phyloP scores from a whole-genome alignment of 805 yeast genomes.

The Myxozyma monticola region DNA sequence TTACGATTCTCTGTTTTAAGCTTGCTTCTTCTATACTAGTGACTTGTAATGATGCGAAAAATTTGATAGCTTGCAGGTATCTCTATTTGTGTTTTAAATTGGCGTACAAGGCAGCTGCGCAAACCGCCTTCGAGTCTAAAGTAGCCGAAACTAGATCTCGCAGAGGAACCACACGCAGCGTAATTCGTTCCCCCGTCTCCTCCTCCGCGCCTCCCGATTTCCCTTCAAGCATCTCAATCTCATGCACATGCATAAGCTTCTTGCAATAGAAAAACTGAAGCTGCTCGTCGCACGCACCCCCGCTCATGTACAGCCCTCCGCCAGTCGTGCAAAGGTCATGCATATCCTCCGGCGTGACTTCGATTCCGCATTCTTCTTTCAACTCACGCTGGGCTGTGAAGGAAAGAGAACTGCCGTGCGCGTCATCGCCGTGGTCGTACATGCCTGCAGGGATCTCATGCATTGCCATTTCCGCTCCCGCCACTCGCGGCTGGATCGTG shows the following conservation, averaged over 20 bases:
- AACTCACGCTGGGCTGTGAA: constrained; percentile 36
- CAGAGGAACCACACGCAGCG: constrained; percentile 15
- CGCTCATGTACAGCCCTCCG: constrained; percentile 28
- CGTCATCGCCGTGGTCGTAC: constrained; percentile 29
- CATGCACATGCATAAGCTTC: constrained; percentile 14
- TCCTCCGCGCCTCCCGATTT: constrained; percentile 20
- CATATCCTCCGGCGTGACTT: constrained; percentile 26
- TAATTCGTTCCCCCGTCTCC: constrained; percentile 24
- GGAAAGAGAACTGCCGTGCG: constrained; percentile 26
- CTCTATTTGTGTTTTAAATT: not conserved
- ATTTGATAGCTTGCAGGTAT: too few relatives aligned
- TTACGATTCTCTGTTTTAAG: constrained; percentile 13
- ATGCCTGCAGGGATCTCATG: constrained; percentile 37
- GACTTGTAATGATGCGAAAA: too few relatives aligned
- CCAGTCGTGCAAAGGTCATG: constrained; percentile 17
- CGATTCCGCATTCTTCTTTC: constrained; percentile 36
- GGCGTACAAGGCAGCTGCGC: constrained; percentile 15
- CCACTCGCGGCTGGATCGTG: constrained; percentile 34
- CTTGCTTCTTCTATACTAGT: not conserved
- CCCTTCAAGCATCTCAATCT: constrained; percentile 18
- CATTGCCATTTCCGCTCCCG: constrained; percentile 30
- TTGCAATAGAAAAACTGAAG: constrained; percentile 25
- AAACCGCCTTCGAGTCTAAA: constrained; percentile 21
- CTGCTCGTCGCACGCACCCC: constrained; percentile 32
- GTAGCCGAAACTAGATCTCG: constrained; percentile 16